Evolutionary conservation across 1,284 basidiomycete genomes (phyloP).

Genomic region (Puccinia horiana): DNA sequence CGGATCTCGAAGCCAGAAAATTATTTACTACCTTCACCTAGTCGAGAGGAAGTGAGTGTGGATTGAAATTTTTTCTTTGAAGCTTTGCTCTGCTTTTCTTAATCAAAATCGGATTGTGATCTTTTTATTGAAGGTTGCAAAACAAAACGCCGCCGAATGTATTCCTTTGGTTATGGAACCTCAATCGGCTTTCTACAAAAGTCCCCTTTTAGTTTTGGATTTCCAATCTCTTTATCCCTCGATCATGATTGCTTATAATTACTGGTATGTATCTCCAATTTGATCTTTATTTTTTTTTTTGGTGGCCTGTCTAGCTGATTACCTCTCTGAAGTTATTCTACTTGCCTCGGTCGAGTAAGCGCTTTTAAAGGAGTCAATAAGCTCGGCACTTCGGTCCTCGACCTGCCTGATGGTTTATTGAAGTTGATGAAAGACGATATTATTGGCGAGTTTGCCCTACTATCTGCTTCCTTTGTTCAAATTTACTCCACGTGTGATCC

Average conservation of each 20-base stretch:
- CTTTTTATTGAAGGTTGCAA: conserved; percentile 73
- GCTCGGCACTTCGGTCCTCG: conserved; percentile 75
- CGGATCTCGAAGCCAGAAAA: conserved; percentile 96
- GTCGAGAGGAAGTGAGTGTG: conserved; percentile 72
- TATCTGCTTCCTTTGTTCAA: neutral
- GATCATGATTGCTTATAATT: conserved; percentile 98
- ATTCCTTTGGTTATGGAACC: conserved; percentile 95
- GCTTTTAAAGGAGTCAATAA: conserved; percentile 84
- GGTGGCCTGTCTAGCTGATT: conserved; percentile 16
- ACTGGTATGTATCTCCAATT: conserved; percentile 71
- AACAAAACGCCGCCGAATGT: conserved; percentile 92
- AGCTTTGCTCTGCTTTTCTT: conserved; percentile 23
- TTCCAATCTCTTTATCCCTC: conserved; percentile 96
- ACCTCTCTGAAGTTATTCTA: conserved; percentile 62
- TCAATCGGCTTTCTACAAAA: conserved; percentile 84
- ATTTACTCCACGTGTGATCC: too few species aligned
- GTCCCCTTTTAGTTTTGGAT: conserved; percentile 87
- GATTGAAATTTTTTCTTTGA: neutral
- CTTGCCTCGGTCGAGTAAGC: conserved; percentile 83
- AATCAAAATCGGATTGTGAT: neutral
- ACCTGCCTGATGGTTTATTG: conserved; percentile 70
- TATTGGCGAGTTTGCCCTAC: conserved; percentile 64
- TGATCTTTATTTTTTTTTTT: too few species aligned
- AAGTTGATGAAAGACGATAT: conserved; percentile 72
- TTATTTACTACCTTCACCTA: conserved; percentile 83